Evolutionary conservation across 441 rosid genomes (phyloP), one percentile per base, ranked within the genome.

Genomic region (Populus hybrid): DNA sequence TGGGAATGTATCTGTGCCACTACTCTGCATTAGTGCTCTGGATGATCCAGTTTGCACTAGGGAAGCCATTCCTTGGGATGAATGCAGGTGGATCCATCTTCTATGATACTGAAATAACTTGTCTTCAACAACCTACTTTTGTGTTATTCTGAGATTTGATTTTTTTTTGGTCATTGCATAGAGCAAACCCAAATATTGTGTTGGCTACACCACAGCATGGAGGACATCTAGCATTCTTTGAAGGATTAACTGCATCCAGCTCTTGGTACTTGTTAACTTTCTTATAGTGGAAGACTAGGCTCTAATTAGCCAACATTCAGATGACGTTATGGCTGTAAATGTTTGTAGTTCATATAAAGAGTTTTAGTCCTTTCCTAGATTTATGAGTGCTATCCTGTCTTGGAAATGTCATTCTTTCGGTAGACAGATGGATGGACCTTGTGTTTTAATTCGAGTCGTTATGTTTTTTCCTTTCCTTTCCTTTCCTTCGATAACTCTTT

Each of bases 31-130:
- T 78, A 93, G 94, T 84, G 90, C 98, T 79, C 79, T 95, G 74
- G 96, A 95, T 82, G 98, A 95, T 85, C 99, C 99, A 18, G 82
- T 93, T 69, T 95, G 99, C 80, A 90, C 98, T 7, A 83, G 81
- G 68, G 99, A 95, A 92, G 96, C 98, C 79, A 92, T 95, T 83
- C 99, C 97, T 50, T 95, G 94, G 96, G 99, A 95, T 78, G 99
- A 95, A 84, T 95, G 99, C 94, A 85, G 97, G 98, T 90, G 83
- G 66, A 81, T 70, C 77, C 53, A 9, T 76, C 14, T 50, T 64
- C 31, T 61, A 42, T 77, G 28, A 56, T 28, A 33, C 63, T 56
- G 63, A 56, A 20, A 42, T 69, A 56, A 14, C 67, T 77, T 53
- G 59, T 68, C 74, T 64, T 40, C 7, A 38, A 29, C 68, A 20